phyloP scores from a whole-genome alignment of 768 basidiomycete genomes.

The Pisolithus microcarpus region DNA sequence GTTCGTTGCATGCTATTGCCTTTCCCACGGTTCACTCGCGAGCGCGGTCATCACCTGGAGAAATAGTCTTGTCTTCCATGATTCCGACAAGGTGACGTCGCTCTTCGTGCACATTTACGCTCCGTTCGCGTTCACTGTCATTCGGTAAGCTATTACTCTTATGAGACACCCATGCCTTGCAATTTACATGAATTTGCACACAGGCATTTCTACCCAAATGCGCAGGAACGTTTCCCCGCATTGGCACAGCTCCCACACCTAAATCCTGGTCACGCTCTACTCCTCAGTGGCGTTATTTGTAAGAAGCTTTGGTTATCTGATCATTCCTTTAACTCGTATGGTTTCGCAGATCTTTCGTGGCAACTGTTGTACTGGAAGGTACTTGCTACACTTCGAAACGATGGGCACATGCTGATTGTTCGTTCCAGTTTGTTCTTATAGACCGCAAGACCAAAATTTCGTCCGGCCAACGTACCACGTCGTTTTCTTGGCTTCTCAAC shows the following conservation, averaged over 20 bases:
- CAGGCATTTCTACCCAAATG: slow-evolving; percentile 85
- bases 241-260: slow-evolving; percentile 62
- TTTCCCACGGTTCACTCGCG: slow-evolving; percentile 85
- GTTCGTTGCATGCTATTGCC: slow-evolving; percentile 88
- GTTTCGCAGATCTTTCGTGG: slow-evolving; percentile 76
- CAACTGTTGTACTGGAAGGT: slow-evolving; percentile 93
- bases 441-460: slow-evolving; percentile 85
- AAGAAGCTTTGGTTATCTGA: slow-evolving; percentile 24
- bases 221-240: slow-evolving; percentile 74
- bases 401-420: background rate
- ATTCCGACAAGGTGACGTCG: slow-evolving; percentile 91
- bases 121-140: slow-evolving; percentile 85
- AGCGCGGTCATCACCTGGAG: slow-evolving; percentile 98
- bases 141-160: slow-evolving; percentile 48
- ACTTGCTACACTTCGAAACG: background rate
- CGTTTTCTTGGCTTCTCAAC: slow-evolving; percentile 81
- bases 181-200: slow-evolving; percentile 3
- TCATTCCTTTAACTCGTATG: slow-evolving; percentile 3
- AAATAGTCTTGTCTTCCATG: slow-evolving; percentile 97
- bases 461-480: slow-evolving; percentile 87
- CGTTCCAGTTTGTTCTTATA: slow-evolving; percentile 68
- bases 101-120: slow-evolving; percentile 94
- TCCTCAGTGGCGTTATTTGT: slow-evolving; percentile 82
- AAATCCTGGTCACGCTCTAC: slow-evolving; percentile 61
- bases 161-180: background rate